Evolutionary conservation across 2,329 filamentous ascomycete species (phyloP), one percentile per base, ranked within the genome.

Genomic region (Sclerotinia glacialis): DNA sequence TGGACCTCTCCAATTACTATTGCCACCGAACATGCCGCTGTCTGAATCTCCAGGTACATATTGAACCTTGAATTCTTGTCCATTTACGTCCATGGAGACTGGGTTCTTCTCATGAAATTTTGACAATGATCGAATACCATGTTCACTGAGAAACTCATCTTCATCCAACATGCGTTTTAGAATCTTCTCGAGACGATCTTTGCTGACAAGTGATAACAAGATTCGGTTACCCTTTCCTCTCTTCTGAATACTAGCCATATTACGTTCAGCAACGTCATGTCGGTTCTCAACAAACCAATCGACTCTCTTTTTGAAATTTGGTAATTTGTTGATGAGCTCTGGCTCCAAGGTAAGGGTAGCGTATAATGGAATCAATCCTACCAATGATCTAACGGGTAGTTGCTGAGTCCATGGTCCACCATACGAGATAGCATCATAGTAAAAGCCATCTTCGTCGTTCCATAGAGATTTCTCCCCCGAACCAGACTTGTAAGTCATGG

Each of bases 341-440:
- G 94, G 95, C 78, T 98, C 95, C 14, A 98, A 83, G 0, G 95
- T 98, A 69, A 96, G 82, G 3, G 93, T 96, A 8, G 93, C 93
- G 76, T 96, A 98, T 14, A 98, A 85, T 1, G 94, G 94, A 70
- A 98, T 98, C 67, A 98, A 82, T 14, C 95, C 94, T 63, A 98
- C 94, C 9, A 98, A 85, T 21, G 94, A 98, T 67, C 93, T 85
- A 63, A 98, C 92, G 1, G 92, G 93, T 75, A 98, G 85, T 78
- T 97, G 93, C 75, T 97, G 92, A 64, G 91, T 91, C 89, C 89
- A 96, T 9, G 93, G 93, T 11, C 93, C 93, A 60, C 94, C 94
- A 87, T 92, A 98, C 1, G 93, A 96, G 71, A 98, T 98, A 34
- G 94, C 94, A 79, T 98, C 94, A 76, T 98, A 98, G 83, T 98